Percentiles rank a stretch among this genome's conserved stretches.
Conservation (phyloP, 75 land plant species). For the Cryptomeria japonica region DNA sequence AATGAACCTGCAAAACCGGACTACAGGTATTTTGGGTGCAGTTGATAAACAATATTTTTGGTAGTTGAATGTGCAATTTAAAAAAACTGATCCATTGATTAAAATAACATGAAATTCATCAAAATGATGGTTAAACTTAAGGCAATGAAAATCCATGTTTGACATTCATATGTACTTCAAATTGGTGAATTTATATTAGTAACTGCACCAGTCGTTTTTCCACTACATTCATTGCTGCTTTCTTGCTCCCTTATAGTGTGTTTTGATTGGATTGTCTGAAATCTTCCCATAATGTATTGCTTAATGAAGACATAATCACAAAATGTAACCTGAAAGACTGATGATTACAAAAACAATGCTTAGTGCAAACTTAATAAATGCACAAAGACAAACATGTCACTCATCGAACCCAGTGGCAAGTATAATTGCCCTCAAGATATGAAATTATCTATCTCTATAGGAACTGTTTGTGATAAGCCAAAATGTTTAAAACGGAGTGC, state of each 20-base stretch:
- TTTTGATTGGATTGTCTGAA: background rate
- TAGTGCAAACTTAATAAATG: background rate
- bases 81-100: background rate
- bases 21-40: constrained; percentile 52
- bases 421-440: background rate
- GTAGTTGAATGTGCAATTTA: background rate
- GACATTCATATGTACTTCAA: background rate
- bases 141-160: background rate
- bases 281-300: background rate
- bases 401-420: background rate
- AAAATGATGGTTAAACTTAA: background rate
- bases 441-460: background rate
- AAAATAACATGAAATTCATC: background rate
- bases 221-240: background rate
- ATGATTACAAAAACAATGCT: background rate
- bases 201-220: background rate
- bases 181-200: background rate
- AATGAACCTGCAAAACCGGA: constrained; percentile 86
- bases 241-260: background rate
- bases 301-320: background rate
- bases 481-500: background rate
- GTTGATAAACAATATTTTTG: background rate
- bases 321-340: background rate
- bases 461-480: background rate
- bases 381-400: background rate